Evolutionary conservation across 768 basidiomycete genomes (phyloP).

Genomic region (Tylopilus rubrobrunneus): DNA sequence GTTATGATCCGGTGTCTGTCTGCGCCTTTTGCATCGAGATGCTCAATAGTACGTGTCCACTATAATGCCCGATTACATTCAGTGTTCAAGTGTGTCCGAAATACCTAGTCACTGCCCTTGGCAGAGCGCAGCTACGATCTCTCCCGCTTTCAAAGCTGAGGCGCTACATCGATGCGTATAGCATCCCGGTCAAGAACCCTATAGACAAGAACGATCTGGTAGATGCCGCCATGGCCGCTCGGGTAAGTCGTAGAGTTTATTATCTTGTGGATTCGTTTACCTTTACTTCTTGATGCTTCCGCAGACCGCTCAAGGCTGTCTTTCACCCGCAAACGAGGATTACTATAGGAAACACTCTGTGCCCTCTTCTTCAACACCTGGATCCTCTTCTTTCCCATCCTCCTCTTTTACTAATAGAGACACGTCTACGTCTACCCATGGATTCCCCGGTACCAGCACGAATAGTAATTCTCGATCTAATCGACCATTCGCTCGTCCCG

Average conservation of each 20-base stretch:
- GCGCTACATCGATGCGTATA: conserved; percentile 68
- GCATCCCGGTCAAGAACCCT: conserved; percentile 56
- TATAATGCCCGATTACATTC: neutral
- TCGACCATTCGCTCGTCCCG: conserved; percentile 55
- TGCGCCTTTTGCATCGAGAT: conserved; percentile 74
- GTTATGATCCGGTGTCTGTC: conserved; percentile 63
- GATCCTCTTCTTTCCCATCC: conserved; percentile 11
- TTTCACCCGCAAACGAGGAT: conserved; percentile 58
- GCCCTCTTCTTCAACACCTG: conserved; percentile 12
- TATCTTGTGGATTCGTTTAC: neutral
- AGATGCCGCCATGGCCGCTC: conserved; percentile 50
- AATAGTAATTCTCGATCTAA: conserved; percentile 23
- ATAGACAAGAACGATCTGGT: conserved; percentile 80
- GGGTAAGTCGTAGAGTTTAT: conserved; percentile 39
- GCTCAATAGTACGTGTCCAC: conserved; percentile 49
- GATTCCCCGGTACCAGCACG: conserved; percentile 1
- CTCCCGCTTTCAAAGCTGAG: conserved; percentile 60
- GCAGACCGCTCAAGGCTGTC: conserved; percentile 60
- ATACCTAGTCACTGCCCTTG: conserved; percentile 62
- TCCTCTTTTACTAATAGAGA: conserved; percentile 17
- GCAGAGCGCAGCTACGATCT: conserved; percentile 50
- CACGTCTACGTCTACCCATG: conserved; percentile 12
- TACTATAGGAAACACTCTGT: conserved; percentile 30
- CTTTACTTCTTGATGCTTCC: neutral
- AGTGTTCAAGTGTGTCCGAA: neutral